Conservation (phyloP, 371 early-diverging fungal genomes). For the Mucor saturninus region DNA sequence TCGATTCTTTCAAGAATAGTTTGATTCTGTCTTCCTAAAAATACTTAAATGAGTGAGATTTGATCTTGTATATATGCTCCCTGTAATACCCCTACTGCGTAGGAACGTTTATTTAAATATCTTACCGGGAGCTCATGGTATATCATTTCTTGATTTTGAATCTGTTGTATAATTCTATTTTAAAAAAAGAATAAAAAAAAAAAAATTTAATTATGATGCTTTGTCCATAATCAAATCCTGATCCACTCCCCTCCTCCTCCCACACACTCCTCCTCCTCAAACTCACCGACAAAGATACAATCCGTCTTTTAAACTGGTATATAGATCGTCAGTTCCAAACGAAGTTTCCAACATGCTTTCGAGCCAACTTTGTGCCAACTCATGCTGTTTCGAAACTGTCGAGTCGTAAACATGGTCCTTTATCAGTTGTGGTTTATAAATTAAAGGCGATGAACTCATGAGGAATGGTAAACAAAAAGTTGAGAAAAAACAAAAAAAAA, state of each 20-base stretch:
- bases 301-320: constrained; percentile 78
- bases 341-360: constrained; percentile 56
- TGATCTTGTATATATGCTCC: not conserved
- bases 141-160: constrained; percentile 4
- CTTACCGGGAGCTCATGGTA: constrained; percentile 7
- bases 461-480: not conserved
- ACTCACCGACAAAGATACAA: constrained; percentile 80
- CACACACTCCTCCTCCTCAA: too few species aligned
- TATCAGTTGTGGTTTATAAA: constrained; percentile 16
- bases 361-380: constrained; percentile 55
- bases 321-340: constrained; percentile 50
- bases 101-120: not conserved
- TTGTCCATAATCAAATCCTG: too few species aligned
- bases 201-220: not conserved
- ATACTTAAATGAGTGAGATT: too few species aligned
- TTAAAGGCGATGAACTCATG: constrained; percentile 8
- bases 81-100: not conserved
- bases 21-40: constrained; percentile 31
- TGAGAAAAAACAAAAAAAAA: constrained; percentile 1
- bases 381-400: constrained; percentile 5
- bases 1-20: constrained; percentile 30
- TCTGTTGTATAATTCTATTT: constrained; percentile 3
- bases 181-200: not conserved
- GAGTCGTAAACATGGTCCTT: constrained; percentile 4
- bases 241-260: too few species aligned